Evolutionary conservation across 1,284 basidiomycete species (phyloP), one percentile per base, ranked within the genome.

Genomic region (Puccinia novopanici): DNA sequence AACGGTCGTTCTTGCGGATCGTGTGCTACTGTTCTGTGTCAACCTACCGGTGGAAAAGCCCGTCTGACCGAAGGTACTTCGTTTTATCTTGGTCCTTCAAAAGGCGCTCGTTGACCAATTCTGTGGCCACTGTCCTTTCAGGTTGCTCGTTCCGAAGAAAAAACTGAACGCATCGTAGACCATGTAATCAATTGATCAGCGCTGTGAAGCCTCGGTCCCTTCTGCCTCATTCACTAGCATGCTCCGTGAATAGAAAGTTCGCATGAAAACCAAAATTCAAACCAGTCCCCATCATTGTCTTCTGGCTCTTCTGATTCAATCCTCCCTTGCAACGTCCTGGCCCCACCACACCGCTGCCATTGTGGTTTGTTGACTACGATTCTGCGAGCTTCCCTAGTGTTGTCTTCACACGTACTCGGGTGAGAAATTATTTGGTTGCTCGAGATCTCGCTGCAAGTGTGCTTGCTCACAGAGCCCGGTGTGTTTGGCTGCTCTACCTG

Each of bases 41-140:
- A 98, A 88, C 97, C 97, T 80, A 98, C 95, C 81, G 96, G 96
- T 89, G 96, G 96, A 89, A 98, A 93, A 90, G 96, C 95, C 85
- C 92, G 95, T 87, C 88, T 99, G 88, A 98, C 95, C 83, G 96
- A 98, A 89, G 97, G 95, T 97, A 86, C 85, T 89, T 55, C 27
- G 5, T 15, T 17, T 30, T 42, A 3, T 27, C 30, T 54, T 34
- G 42, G 55, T 19, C 22, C 52, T 40, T 2, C 13, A 52, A 8
- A 19, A 6, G 24, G 17, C 15, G 12, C 34, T 1, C 17, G 40
- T 76, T 37, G 50, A 50, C 57, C 6, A 10, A 40, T 59, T 30
- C 17, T 2, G 0, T 40, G 34, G 10, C 40, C 15, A 13, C 30
- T 61, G 13, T 37, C 6, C 45, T 71, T 52, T 27, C 84, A 94